Percentiles rank a stretch among this genome's conserved stretches.
These are phyloP conservation scores for Fusarium subglutinans DNA, from an alignment of 2,329 filamentous ascomycete species.

Conservation along the genomic window DNA sequence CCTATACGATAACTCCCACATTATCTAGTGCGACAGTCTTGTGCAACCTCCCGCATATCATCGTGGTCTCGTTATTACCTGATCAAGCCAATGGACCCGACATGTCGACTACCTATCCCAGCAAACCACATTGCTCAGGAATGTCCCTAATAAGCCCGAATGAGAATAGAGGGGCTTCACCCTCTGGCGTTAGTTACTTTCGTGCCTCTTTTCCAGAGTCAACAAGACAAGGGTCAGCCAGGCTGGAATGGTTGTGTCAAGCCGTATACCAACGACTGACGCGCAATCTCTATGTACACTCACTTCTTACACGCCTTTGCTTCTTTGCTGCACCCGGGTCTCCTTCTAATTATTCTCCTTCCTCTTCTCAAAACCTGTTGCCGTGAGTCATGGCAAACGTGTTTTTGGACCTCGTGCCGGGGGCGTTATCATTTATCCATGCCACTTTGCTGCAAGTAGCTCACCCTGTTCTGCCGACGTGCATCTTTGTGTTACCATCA, in stretches of 20 bases:
- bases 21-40: background rate
- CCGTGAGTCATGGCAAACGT: conserved; percentile 18
- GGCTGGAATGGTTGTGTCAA: conserved; percentile 4
- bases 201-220: background rate
- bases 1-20: background rate
- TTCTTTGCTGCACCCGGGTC: background rate
- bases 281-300: background rate
- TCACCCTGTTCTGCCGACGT: conserved; percentile 32
- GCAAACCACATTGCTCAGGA: conserved; percentile 3
- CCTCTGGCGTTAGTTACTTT: background rate
- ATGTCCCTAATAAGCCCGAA: background rate
- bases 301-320: background rate
- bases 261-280: conserved; percentile 7
- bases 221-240: background rate
- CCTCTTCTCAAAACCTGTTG: background rate
- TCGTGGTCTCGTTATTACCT: conserved; percentile 4
- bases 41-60: background rate
- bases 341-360: background rate
- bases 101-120: background rate
- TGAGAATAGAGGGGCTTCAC: background rate
- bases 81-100: background rate
- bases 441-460: conserved; percentile 20
- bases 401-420: conserved; percentile 11
- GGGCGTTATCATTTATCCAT: conserved; percentile 21
- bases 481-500: conserved; percentile 39